Conservation (phyloP, 176 grass and related monocot genomes). For the Echinochloa phyllopogon region DNA sequence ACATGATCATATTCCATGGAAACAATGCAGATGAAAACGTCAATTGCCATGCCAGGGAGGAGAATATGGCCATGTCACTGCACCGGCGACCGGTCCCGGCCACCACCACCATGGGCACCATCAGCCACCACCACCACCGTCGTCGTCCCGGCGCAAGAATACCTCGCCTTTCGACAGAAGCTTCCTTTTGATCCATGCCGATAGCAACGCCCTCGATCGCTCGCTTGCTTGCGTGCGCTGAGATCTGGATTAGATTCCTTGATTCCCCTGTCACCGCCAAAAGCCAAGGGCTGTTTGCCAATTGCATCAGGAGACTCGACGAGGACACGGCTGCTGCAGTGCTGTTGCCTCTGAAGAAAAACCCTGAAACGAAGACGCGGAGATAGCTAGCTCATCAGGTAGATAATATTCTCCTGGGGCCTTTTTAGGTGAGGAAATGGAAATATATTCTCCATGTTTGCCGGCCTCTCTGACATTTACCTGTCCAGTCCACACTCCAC, state of each 20-base stretch:
- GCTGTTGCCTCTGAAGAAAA: background rate
- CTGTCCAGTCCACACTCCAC: background rate
- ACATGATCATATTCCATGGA: background rate
- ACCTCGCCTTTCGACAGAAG: conserved; percentile 31
- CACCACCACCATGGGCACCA: background rate
- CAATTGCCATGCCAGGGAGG: background rate
- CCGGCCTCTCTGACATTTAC: background rate
- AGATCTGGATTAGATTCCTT: conserved; percentile 95
- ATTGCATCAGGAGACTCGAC: conserved; percentile 41
- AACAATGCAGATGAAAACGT: background rate
- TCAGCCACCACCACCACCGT: background rate
- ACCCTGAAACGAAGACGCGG: background rate
- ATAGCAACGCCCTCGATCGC: conserved; percentile 29
- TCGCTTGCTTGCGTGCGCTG: conserved; percentile 45
- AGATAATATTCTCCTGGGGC: background rate
- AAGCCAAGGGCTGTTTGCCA: conserved; percentile 72
- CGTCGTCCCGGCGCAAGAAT: background rate
- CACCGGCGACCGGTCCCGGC: background rate
- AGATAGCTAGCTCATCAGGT: background rate
- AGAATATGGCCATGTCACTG: background rate
- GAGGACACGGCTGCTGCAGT: background rate
- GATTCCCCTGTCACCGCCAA: conserved; percentile 78
- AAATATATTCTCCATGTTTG: background rate
- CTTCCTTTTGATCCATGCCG: conserved; percentile 50
- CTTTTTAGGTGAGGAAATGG: background rate